Evolutionary conservation across 2,329 filamentous ascomycete species (phyloP), one percentile per base, ranked within the genome.

Genomic region (Sclerotinia spermophila): DNA sequence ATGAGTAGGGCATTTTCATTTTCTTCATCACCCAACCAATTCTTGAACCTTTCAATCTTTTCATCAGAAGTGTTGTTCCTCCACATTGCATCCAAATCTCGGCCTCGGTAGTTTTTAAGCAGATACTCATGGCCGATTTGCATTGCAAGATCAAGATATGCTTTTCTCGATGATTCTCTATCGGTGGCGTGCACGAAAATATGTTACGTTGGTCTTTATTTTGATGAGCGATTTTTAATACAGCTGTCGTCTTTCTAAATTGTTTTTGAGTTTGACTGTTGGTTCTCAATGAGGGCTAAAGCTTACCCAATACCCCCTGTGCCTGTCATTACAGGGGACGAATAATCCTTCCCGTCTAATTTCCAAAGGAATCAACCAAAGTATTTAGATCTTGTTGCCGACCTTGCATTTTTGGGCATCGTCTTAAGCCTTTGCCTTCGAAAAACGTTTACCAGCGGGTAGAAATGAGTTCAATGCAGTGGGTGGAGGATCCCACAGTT

Each of bases 251-350:
- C 33, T 58, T 58, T 5, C 55, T 58, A 38, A n/a, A n/a, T 24
- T 24, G 15, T 7, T 7, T 15, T n/a, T 24, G 1, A 35, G 13
- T 27, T 38, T 15, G 21, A 15, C 1, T 58, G 10, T 38, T 58
- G 2, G 11, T 58, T 15, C 19, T 11, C 0, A 35, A 24, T n/a
- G 10, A 58, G 11, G 33, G 11, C 24, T 48, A 13, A 45, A 27
- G 33, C 64, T 40, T 67, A 67, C 64, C 64, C 64, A 5, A 67
- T 67, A 13, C 64, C 64, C 30, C 64, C 64, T 21, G 55, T 67
- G 4, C 64, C 64, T 53, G 33, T 2, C 8, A 67, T 42, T 10
- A 55, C 48, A 67, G 55, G 30, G 8, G 64, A 51, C 2, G 40
- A 30, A 3, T 35, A 17, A 15, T 44, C 27, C 2, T 48, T 24